A percentile compares a stretch with the other conserved stretches of the same genome.
Evolutionary conservation across 208 protist species (phyloP).

Genomic region (Trypanosoma rangeli): DNA sequence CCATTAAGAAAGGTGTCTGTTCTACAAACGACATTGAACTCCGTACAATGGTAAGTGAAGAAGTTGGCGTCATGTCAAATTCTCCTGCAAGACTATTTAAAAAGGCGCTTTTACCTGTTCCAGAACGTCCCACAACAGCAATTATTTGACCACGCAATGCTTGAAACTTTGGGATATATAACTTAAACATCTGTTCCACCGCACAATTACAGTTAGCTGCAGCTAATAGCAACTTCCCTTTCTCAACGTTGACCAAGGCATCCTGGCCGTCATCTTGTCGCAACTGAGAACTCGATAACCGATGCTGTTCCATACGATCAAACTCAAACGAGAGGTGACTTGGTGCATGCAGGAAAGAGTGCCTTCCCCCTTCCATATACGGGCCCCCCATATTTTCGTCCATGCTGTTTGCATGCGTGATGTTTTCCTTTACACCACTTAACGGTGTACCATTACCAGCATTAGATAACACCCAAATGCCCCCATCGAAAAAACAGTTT

Average conservation of each 20-base stretch:
- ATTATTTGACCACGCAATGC: slow-evolving; percentile 46
- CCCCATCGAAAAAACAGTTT: neutral
- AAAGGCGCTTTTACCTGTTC: slow-evolving; percentile 51
- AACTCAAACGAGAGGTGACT: neutral
- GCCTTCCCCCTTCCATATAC: neutral
- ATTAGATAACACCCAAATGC: neutral
- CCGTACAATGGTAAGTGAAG: slow-evolving; percentile 6
- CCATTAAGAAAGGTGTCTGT: slow-evolving; percentile 70
- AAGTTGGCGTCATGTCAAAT: slow-evolving; percentile 23
- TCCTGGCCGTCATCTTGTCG: neutral
- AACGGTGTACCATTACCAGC: too few relatives aligned
- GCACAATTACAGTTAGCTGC: neutral
- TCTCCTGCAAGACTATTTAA: slow-evolving; percentile 36
- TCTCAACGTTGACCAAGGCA: slow-evolving; percentile 16
- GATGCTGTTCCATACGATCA: neutral
- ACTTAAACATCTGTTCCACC: neutral
- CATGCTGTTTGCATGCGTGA: neutral
- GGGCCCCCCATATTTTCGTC: neutral
- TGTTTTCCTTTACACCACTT: neutral
- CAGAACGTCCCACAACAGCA: slow-evolving; percentile 43
- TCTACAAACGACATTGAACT: slow-evolving; percentile 41
- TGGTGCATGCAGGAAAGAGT: neutral
- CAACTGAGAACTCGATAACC: neutral
- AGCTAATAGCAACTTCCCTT: neutral
- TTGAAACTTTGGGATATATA: slow-evolving; percentile 22